Conservation (phyloP, 1,139 yeast species). For the Lodderomyces oxycetoniae region DNA sequence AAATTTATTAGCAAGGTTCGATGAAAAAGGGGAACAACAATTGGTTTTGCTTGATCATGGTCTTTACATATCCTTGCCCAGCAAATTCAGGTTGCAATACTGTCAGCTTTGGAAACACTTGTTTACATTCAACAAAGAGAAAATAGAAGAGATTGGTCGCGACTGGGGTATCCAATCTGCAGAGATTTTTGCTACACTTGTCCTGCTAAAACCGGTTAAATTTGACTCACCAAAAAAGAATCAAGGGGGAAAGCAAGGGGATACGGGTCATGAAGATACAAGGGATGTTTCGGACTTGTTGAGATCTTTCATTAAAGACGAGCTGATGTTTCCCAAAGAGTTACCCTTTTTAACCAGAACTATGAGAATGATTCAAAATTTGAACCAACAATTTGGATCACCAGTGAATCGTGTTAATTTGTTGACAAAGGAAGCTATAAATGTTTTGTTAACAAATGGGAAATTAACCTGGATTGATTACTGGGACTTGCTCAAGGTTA, state of each 20-base stretch:
- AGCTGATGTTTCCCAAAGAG: slow-evolving; percentile 62
- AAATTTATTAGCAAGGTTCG: slow-evolving; percentile 53
- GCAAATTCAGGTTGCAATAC: slow-evolving; percentile 52
- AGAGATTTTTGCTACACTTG: slow-evolving; percentile 58
- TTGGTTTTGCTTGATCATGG: slow-evolving; percentile 76
- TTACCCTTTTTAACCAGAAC: slow-evolving; percentile 63
- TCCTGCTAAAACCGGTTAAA: slow-evolving; percentile 45
- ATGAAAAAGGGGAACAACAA: slow-evolving; percentile 43
- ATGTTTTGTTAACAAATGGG: slow-evolving; percentile 14
- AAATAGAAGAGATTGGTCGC: slow-evolving; percentile 45
- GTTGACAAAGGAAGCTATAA: slow-evolving; percentile 52
- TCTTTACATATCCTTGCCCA: slow-evolving; percentile 52
- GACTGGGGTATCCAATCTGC: slow-evolving; percentile 72
- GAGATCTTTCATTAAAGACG: slow-evolving; percentile 50
- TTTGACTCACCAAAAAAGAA: neutral
- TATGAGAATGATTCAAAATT: slow-evolving; percentile 69
- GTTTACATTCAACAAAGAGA: slow-evolving; percentile 47
- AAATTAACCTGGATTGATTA: slow-evolving; percentile 19
- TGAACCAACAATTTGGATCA: slow-evolving; percentile 62
- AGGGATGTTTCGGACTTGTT: slow-evolving; percentile 21
- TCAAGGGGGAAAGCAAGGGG: neutral
- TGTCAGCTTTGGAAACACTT: slow-evolving; percentile 59
- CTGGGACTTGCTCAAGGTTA: slow-evolving; percentile 28
- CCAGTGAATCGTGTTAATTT: slow-evolving; percentile 69
- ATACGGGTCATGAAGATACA: slow-evolving; percentile 6